Conservation (phyloP, 1,284 basidiomycete genomes). For the Ceratorhiza oryzae-sativae region DNA sequence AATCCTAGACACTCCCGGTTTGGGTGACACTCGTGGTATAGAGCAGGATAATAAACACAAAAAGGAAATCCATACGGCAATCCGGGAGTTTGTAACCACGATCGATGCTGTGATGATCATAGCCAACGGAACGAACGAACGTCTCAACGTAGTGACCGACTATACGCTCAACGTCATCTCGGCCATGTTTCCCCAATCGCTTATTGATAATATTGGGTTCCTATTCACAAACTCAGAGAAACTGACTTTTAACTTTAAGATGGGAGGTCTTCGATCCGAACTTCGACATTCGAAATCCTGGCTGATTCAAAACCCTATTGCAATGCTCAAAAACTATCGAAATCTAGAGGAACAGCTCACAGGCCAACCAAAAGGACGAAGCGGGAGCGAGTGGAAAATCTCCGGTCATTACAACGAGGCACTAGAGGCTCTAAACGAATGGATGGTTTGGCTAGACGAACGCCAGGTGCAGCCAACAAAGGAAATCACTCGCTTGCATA, state of each 20-base stretch:
- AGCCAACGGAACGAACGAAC: constrained; percentile 13
- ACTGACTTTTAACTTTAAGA: constrained; percentile 46
- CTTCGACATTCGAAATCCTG: not conserved
- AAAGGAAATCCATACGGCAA: constrained; percentile 32
- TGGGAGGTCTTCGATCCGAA: constrained; percentile 41
- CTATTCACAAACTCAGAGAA: constrained; percentile 47
- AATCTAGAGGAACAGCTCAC: not conserved
- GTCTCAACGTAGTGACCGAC: not conserved
- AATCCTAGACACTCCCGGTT: constrained; percentile 47
- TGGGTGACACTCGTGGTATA: constrained; percentile 47
- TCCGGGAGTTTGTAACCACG: not conserved
- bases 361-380: not conserved
- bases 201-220: constrained; percentile 48
- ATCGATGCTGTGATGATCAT: constrained; percentile 28
- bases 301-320: constrained; percentile 16
- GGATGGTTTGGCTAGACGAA: constrained; percentile 8
- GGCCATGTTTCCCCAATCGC: constrained; percentile 47
- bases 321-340: constrained; percentile 8
- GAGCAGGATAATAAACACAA: constrained; percentile 44
- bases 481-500: constrained; percentile 10
- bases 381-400: too few species aligned
- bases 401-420: constrained; percentile 7
- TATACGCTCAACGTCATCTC: constrained; percentile 43
- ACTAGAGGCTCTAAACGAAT: constrained; percentile 3
- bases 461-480: constrained; percentile 1